These are phyloP conservation scores for Erysimum pusillum DNA, from an alignment of 441 rosid genomes.

Conservation along the genomic window DNA sequence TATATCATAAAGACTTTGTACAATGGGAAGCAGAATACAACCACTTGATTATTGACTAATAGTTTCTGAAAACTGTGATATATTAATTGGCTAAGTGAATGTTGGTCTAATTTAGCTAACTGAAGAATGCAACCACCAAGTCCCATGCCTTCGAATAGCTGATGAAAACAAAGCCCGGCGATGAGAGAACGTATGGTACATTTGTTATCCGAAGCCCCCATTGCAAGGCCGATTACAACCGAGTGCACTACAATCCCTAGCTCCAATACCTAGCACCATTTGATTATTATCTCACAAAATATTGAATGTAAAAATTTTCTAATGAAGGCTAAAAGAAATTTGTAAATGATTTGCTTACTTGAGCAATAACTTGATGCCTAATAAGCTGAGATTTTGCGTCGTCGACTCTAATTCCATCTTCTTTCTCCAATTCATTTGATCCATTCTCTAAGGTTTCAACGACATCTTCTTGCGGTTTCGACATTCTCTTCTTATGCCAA, in stretches of 20 bases:
- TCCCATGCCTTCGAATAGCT: slow-evolving; percentile 68
- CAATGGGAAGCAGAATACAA: not conserved
- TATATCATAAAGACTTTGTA: not conserved
- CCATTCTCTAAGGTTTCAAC: slow-evolving; percentile 29
- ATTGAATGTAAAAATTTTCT: not conserved
- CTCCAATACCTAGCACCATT: slow-evolving; percentile 54
- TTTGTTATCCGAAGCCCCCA: slow-evolving; percentile 57
- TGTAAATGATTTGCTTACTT: slow-evolving; percentile 25
- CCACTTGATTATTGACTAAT: slow-evolving; percentile 2
- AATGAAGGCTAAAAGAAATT: not conserved
- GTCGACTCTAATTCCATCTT: not conserved
- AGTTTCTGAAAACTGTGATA: not conserved
- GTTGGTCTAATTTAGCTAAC: not conserved
- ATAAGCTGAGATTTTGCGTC: slow-evolving; percentile 32
- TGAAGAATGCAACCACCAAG: slow-evolving; percentile 59
- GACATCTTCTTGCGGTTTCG: not conserved
- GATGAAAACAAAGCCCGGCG: slow-evolving; percentile 64
- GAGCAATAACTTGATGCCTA: slow-evolving; percentile 56
- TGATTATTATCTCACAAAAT: not conserved
- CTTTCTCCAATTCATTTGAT: slow-evolving; percentile 5
- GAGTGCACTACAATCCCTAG: slow-evolving; percentile 65
- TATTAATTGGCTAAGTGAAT: not conserved
- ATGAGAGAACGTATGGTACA: slow-evolving; percentile 59
- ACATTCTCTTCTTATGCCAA: slow-evolving; percentile 35
- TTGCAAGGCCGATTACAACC: slow-evolving; percentile 58